Evolutionary conservation across 2,329 filamentous ascomycete genomes (phyloP).

Genomic region (Fusarium sp.): DNA sequence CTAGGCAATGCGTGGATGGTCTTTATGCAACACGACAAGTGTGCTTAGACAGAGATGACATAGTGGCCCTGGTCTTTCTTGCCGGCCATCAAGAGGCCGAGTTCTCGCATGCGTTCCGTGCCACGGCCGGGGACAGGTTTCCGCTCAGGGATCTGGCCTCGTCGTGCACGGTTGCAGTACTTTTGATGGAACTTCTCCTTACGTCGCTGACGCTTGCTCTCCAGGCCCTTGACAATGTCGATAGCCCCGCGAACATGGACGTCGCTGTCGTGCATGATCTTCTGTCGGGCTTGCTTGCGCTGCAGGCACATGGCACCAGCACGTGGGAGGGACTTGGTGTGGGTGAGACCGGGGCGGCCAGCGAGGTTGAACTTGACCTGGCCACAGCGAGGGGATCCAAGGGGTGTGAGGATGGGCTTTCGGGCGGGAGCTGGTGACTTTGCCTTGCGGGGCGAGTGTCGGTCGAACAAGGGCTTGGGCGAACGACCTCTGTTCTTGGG

Average conservation of each 20-base stretch:
- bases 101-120: slow-evolving; percentile 81
- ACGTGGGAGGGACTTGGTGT: slow-evolving; percentile 87
- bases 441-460: slow-evolving; percentile 73
- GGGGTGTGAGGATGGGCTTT: slow-evolving; percentile 47
- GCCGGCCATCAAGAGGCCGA: slow-evolving; percentile 87
- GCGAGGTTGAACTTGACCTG: slow-evolving; percentile 50
- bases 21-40: slow-evolving; percentile 9
- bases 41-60: slow-evolving; percentile 72
- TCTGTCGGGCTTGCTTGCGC: slow-evolving; percentile 55
- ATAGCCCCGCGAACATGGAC: slow-evolving; percentile 88
- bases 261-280: slow-evolving; percentile 51
- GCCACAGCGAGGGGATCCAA: slow-evolving; percentile 52
- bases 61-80: slow-evolving; percentile 77
- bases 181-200: slow-evolving; percentile 93
- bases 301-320: slow-evolving; percentile 74
- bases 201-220: slow-evolving; percentile 90
- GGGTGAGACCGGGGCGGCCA: slow-evolving; percentile 71
- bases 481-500: slow-evolving; percentile 60
- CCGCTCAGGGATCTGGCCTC: slow-evolving; percentile 67
- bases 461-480: slow-evolving; percentile 64
- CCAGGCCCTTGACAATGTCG: slow-evolving; percentile 95
- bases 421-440: slow-evolving; percentile 79
- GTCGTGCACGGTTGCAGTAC: slow-evolving; percentile 82
- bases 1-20: slow-evolving; percentile 11
- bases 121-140: slow-evolving; percentile 83